Conservation (phyloP, 2,329 filamentous ascomycete genomes). For the Colletotrichum sp. region DNA sequence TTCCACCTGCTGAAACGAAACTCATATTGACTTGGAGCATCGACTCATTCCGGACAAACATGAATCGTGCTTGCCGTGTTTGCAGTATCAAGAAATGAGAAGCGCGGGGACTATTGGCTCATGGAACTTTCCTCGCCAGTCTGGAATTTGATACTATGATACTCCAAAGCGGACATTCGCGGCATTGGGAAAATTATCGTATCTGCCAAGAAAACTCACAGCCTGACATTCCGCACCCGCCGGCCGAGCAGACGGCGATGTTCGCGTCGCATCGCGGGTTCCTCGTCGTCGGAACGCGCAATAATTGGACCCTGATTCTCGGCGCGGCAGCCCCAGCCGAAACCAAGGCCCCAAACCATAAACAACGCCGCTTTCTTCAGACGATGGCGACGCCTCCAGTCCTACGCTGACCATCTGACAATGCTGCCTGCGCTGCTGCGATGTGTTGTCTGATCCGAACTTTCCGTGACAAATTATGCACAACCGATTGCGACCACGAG, state of each 20-base stretch:
- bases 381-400: neutral
- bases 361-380: neutral
- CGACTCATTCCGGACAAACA: neutral
- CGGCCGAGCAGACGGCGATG: neutral
- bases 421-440: fast-evolving
- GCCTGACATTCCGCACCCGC: neutral
- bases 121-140: neutral
- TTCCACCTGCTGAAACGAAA: neutral
- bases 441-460: neutral
- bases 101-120: fast-evolving
- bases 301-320: neutral
- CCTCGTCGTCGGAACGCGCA: neutral
- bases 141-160: fast-evolving
- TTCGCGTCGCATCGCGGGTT: neutral
- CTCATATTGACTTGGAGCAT: neutral
- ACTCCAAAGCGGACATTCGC: neutral
- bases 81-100: neutral
- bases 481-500: neutral
- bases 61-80: neutral
- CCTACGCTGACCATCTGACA: neutral
- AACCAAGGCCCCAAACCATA: neutral
- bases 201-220: neutral
- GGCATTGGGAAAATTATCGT: neutral
- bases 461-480: neutral
- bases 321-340: neutral